Evolutionary conservation across 1,139 yeast species (phyloP).

Genomic region (Saccharomycopsis crataegensis): DNA sequence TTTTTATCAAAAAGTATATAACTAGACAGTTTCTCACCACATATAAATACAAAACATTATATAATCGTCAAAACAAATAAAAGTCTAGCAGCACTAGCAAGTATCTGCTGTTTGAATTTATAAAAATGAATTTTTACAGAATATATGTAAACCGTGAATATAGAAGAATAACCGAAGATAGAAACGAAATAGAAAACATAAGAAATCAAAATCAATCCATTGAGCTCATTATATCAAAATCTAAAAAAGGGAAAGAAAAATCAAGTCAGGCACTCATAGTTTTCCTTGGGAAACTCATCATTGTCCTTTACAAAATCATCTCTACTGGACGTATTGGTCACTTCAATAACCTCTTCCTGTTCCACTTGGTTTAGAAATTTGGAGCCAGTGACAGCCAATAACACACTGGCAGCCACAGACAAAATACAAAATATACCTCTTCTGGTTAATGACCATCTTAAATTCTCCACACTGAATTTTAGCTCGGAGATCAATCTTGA

Average conservation of each 20-base stretch:
- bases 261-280: not conserved
- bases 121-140: too few species aligned
- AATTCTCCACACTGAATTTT: constrained; percentile 78
- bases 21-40: too few species aligned
- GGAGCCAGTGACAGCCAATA: constrained; percentile 19
- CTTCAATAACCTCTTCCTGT: not conserved
- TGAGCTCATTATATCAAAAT: not conserved
- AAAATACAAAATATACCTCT: constrained; percentile 68
- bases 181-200: not conserved
- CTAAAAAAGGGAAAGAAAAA: not conserved
- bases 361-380: constrained; percentile 7
- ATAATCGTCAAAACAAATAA: too few species aligned
- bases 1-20: too few species aligned
- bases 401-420: constrained; percentile 21
- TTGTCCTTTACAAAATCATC: constrained; percentile 11
- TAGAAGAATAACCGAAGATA: not conserved
- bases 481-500: constrained; percentile 77
- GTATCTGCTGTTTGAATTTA: too few species aligned
- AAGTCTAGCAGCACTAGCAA: too few species aligned
- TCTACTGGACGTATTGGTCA: constrained; percentile 1
- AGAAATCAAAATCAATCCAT: not conserved
- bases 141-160: too few species aligned
- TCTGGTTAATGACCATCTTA: constrained; percentile 91
- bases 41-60: too few species aligned
- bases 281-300: constrained; percentile 14